Evolutionary conservation across 371 early-diverging fungal genomes (phyloP).

Genomic region (Circinella umbellata): DNA sequence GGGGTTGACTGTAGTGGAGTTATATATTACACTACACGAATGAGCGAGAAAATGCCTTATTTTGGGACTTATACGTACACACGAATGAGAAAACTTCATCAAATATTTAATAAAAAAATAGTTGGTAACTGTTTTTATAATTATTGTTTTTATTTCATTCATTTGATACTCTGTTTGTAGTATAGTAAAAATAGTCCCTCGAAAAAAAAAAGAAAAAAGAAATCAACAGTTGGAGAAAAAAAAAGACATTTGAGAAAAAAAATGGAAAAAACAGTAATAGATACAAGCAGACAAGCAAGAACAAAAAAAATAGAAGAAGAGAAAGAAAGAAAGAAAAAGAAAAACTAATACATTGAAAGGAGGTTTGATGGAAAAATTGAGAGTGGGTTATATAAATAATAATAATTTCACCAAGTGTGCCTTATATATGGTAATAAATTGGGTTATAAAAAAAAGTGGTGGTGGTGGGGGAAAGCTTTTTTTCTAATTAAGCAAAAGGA

Average conservation of each 20-base stretch:
- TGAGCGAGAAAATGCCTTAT: too few species aligned
- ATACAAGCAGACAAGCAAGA: not conserved
- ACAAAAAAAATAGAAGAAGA: not conserved
- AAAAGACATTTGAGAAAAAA: too few species aligned
- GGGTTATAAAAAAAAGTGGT: not conserved
- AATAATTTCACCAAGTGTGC: not conserved
- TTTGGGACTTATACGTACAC: too few species aligned
- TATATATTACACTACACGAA: too few species aligned
- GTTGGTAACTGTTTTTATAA: too few species aligned
- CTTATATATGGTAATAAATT: not conserved
- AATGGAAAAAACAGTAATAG: too few species aligned
- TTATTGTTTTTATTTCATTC: too few species aligned
- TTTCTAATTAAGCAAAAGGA: constrained; percentile 43
- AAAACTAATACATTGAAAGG: not conserved
- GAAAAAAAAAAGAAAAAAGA: not conserved
- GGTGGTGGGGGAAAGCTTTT: not conserved
- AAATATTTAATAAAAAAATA: too few species aligned
- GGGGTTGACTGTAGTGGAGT: too few species aligned
- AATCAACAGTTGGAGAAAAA: not conserved
- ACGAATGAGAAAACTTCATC: too few species aligned
- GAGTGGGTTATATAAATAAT: constrained; percentile 2
- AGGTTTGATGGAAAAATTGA: not conserved
- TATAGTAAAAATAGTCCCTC: too few species aligned
- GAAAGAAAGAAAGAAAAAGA: not conserved
- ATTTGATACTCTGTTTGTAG: too few species aligned